Conservation (phyloP, 176 grass and related monocot genomes). For the Phyllostachys edulis region DNA sequence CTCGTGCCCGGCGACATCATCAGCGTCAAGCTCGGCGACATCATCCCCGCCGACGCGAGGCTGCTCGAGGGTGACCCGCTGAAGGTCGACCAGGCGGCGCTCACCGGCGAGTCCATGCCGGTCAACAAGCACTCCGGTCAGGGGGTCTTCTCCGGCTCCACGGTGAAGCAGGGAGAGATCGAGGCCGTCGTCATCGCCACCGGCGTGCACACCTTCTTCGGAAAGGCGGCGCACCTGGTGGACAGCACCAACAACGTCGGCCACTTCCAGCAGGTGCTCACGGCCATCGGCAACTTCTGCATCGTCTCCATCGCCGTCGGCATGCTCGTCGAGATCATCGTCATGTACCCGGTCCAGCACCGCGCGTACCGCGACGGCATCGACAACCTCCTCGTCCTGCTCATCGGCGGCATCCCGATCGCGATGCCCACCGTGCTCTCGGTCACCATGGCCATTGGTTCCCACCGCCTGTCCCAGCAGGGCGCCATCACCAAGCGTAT, state of each 20-base stretch:
- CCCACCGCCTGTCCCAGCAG: slow-evolving; percentile 84
- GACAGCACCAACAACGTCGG: slow-evolving; percentile 95
- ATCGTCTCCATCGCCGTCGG: slow-evolving; percentile 82
- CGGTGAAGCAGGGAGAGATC: slow-evolving; percentile 90
- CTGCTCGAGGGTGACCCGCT: slow-evolving; percentile 82
- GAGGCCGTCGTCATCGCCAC: slow-evolving; percentile 94
- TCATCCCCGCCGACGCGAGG: slow-evolving; percentile 87
- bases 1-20: slow-evolving; percentile 84
- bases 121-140: slow-evolving; percentile 70
- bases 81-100: slow-evolving; percentile 94
- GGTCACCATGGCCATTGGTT: slow-evolving; percentile 96
- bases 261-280: slow-evolving; percentile 89
- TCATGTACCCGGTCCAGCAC: slow-evolving; percentile 88
- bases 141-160: slow-evolving; percentile 87
- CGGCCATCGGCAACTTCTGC: slow-evolving; percentile 96
- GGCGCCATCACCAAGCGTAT: slow-evolving; percentile 97
- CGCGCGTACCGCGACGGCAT: slow-evolving; percentile 82
- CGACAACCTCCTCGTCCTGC: slow-evolving; percentile 90
- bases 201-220: slow-evolving; percentile 95
- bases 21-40: slow-evolving; percentile 88
- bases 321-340: slow-evolving; percentile 72
- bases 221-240: slow-evolving; percentile 93
- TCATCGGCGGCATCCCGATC: slow-evolving; percentile 93
- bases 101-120: slow-evolving; percentile 80
- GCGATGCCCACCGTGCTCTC: slow-evolving; percentile 96